Evolutionary conservation across 129 eudicot genomes (phyloP).

Genomic region (Kitagawia praeruptora): DNA sequence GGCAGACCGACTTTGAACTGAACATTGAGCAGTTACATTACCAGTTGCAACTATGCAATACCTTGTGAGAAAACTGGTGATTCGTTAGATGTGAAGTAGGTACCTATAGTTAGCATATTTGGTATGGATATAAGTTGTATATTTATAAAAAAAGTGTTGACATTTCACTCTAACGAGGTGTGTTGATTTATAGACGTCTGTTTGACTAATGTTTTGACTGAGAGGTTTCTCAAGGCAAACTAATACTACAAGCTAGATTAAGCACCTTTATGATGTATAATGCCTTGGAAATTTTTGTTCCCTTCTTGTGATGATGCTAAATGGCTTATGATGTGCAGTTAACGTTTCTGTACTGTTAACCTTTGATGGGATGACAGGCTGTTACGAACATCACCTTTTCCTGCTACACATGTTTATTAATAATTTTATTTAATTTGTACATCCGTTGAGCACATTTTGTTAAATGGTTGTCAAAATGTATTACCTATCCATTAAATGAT

Average conservation of each 20-base stretch:
- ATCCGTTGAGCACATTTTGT: neutral
- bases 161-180: neutral
- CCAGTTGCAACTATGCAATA: neutral
- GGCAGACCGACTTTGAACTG: neutral
- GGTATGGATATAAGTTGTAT: neutral
- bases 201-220: neutral
- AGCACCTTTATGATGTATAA: neutral
- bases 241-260: neutral
- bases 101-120: neutral
- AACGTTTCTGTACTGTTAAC: neutral
- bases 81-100: neutral
- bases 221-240: neutral
- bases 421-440: neutral
- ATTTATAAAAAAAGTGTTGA: neutral
- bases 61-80: neutral
- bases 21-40: neutral
- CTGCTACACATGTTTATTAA: neutral
- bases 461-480: neutral
- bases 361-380: neutral
- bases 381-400: neutral
- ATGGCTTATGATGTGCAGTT: neutral
- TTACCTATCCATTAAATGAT: neutral
- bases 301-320: too few relatives aligned
- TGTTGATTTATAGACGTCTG: neutral
- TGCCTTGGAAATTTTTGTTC: neutral